Percentiles rank a stretch among this genome's conserved stretches.
phyloP scores from a whole-genome alignment of 805 yeast genomes.

The Candida pseudoglaebosa region DNA sequence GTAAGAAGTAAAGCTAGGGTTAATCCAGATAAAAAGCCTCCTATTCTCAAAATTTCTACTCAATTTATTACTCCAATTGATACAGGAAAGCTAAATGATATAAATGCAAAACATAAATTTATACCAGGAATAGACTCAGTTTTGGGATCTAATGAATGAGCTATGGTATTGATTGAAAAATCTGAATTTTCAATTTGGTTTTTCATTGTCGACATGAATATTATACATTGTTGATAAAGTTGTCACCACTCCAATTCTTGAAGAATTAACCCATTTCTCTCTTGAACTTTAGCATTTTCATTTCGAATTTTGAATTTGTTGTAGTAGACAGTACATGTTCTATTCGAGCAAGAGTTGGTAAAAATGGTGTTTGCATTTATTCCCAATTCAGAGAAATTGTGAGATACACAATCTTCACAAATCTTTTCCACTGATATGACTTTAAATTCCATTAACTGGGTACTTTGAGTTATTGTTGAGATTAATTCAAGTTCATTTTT shows the following conservation, averaged over 20 bases:
- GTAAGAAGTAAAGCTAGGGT: not conserved
- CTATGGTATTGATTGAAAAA: too few species aligned
- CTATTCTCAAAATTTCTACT: not conserved
- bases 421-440: slow-evolving; percentile 8
- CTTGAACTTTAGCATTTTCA: slow-evolving; percentile 14
- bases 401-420: slow-evolving; percentile 21
- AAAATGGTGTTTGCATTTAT: slow-evolving; percentile 7
- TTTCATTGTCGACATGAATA: too few species aligned
- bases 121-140: slow-evolving; percentile 2
- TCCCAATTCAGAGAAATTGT: slow-evolving; percentile 14
- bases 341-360: slow-evolving; percentile 46
- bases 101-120: not conserved
- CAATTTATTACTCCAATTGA: not conserved
- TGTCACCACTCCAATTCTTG: slow-evolving; percentile 11
- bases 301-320: slow-evolving; percentile 42
- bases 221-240: not conserved
- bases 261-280: slow-evolving; percentile 7
- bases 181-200: too few species aligned
- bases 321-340: slow-evolving; percentile 63
- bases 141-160: not conserved
- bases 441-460: slow-evolving; percentile 21
- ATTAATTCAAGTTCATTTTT: slow-evolving; percentile 33
- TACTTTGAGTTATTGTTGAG: slow-evolving; percentile 22
- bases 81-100: not conserved
- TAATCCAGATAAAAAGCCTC: not conserved